A percentile compares a stretch with the other conserved stretches of the same genome.
phyloP scores from a whole-genome alignment of 208 protist genomes.

The Leishmania lainsoni region DNA sequence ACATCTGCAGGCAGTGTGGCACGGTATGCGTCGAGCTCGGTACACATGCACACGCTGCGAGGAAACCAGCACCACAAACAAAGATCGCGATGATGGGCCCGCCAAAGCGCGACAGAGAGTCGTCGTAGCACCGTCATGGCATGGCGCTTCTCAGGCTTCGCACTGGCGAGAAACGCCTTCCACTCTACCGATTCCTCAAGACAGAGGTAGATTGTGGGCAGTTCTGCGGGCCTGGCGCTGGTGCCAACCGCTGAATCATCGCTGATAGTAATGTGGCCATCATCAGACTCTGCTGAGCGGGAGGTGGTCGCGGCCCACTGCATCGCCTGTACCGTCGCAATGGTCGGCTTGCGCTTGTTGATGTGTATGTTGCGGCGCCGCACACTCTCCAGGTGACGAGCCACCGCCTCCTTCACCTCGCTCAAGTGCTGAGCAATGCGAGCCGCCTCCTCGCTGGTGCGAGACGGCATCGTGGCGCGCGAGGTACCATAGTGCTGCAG shows the following conservation, averaged over 20 bases:
- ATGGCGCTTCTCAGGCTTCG: conserved; percentile 40
- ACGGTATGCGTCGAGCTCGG: conserved; percentile 47
- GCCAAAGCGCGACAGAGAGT: conserved; percentile 56
- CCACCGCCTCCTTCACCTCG: conserved; percentile 6
- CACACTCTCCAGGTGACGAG: conserved; percentile 32
- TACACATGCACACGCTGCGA: conserved; percentile 63
- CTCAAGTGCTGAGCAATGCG: conserved; percentile 31
- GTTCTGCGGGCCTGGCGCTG: background rate
- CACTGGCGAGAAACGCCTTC: conserved; percentile 53
- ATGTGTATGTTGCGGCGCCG: conserved; percentile 26
- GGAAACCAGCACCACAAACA: conserved; percentile 88
- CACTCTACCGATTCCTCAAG: conserved; percentile 34
- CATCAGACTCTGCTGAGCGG: background rate
- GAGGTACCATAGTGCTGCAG: conserved; percentile 55
- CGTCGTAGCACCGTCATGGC: conserved; percentile 57
- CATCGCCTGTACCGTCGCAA: conserved; percentile 5
- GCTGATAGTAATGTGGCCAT: background rate
- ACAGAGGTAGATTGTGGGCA: conserved; percentile 54
- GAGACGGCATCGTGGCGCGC: conserved; percentile 41
- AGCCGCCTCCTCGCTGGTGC: conserved; percentile 26
- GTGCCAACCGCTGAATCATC: background rate
- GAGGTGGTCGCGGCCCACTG: conserved; percentile 7
- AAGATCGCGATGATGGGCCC: conserved; percentile 38
- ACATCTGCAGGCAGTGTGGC: conserved; percentile 29
- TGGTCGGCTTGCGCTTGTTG: conserved; percentile 19